Evolutionary conservation across 768 basidiomycete genomes (phyloP).

Genomic region (Hypsizygus marmoreus): DNA sequence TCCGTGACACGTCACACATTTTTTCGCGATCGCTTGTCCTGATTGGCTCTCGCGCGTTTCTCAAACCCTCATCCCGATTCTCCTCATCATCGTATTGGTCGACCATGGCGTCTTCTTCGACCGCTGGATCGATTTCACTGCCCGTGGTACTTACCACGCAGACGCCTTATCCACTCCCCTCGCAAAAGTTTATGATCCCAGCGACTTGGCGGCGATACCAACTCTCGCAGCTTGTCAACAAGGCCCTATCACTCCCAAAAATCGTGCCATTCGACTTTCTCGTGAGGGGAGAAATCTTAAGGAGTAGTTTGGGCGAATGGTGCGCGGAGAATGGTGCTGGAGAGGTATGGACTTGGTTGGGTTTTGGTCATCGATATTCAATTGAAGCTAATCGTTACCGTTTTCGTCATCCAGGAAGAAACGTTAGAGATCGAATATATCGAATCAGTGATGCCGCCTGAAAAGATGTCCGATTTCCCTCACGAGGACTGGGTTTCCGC

Average conservation of each 20-base stretch:
- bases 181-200: slow-evolving; percentile 93
- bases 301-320: slow-evolving; percentile 74
- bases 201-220: slow-evolving; percentile 92
- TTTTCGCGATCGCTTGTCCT: slow-evolving; percentile 1
- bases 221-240: slow-evolving; percentile 95
- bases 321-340: slow-evolving; percentile 67
- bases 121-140: slow-evolving; percentile 34
- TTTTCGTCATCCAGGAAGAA: slow-evolving; percentile 64
- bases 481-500: slow-evolving; percentile 96
- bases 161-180: slow-evolving; percentile 71
- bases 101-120: slow-evolving; percentile 12
- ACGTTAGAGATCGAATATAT: slow-evolving; percentile 93
- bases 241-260: slow-evolving; percentile 72
- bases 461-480: slow-evolving; percentile 74
- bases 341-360: slow-evolving; percentile 48
- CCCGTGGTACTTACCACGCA: slow-evolving; percentile 76
- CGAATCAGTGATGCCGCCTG: slow-evolving; percentile 84
- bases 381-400: background rate
- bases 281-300: slow-evolving; percentile 77
- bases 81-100: no score
- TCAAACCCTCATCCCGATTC: background rate
- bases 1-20: slow-evolving; percentile 3
- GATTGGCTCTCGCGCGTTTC: background rate
- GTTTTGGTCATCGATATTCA: background rate
- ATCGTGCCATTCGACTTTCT: slow-evolving; percentile 94